Percentiles rank a stretch among this genome's conserved stretches.
Conservation (phyloP, 78 protist species). For the Dictyostelium purpureum region DNA sequence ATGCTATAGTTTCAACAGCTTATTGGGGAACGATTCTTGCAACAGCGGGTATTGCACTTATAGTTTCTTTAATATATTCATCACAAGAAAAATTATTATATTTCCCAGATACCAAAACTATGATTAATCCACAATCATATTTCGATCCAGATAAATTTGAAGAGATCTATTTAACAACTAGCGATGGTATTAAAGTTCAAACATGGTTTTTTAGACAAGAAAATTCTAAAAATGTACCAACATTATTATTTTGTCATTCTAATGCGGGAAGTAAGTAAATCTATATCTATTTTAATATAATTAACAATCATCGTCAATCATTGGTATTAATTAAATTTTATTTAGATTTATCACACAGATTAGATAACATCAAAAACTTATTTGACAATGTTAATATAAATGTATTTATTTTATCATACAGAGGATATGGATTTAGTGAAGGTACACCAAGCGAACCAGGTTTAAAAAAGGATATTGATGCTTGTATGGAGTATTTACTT, state of each 20-base stretch:
- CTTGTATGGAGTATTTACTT: slow-evolving; percentile 45
- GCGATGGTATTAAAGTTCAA: slow-evolving; percentile 45
- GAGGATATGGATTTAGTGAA: slow-evolving; percentile 73
- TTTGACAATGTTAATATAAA: slow-evolving; percentile 30
- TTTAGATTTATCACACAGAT: slow-evolving; percentile 60
- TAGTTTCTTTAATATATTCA: slow-evolving; percentile 28
- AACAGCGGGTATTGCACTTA: not conserved
- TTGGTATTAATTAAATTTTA: not conserved
- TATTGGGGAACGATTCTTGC: slow-evolving; percentile 44
- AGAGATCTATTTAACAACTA: slow-evolving; percentile 26
- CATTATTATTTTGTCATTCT: slow-evolving; percentile 75
- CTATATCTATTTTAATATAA: not conserved
- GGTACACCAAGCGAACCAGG: slow-evolving; percentile 60
- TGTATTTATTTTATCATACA: slow-evolving; percentile 53
- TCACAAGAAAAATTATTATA: slow-evolving; percentile 54
- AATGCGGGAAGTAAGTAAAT: slow-evolving; percentile 71
- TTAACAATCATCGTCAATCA: not conserved
- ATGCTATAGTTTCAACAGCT: not conserved
- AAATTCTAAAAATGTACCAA: slow-evolving; percentile 44
- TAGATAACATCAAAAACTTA: slow-evolving; percentile 55
- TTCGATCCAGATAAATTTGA: slow-evolving; percentile 16
- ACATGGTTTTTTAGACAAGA: slow-evolving; percentile 56
- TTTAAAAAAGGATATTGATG: slow-evolving; percentile 64
- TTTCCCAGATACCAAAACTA: slow-evolving; percentile 27
- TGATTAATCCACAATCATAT: slow-evolving; percentile 7